Percentiles rank a stretch among this genome's conserved stretches.
phyloP scores from a whole-genome alignment of 2,329 filamentous ascomycete genomes.

The Clathrospora elynae region DNA sequence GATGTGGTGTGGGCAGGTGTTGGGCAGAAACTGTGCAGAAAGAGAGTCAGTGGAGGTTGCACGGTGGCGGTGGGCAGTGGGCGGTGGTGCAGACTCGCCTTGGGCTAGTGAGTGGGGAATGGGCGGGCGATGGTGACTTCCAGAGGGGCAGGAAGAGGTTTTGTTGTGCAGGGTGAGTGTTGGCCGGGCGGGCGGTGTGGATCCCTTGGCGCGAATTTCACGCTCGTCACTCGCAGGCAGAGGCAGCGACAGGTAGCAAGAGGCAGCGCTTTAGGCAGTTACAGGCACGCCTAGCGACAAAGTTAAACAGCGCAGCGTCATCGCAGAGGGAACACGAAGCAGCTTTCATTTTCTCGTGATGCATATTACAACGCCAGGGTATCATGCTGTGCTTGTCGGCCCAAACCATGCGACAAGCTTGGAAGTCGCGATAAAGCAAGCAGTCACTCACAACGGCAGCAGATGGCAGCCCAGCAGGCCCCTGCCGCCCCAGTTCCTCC shows the following conservation, averaged over 20 bases:
- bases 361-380: constrained; percentile 39
- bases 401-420: constrained; percentile 46
- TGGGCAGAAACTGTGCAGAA: constrained; percentile 33
- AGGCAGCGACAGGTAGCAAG: too few relatives aligned
- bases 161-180: constrained; percentile 41
- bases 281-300: constrained; percentile 21
- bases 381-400: constrained; percentile 44
- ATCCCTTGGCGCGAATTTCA: constrained; percentile 27
- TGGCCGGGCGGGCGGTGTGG: constrained; percentile 38
- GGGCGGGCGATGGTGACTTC: constrained; percentile 27
- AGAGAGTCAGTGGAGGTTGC: constrained; percentile 26
- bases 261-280: constrained; percentile 32
- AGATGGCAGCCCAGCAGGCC: constrained; percentile 91
- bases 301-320: constrained; percentile 2
- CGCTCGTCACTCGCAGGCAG: too few relatives aligned
- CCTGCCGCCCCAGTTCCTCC: constrained; percentile 84
- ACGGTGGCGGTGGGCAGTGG: constrained; percentile 13
- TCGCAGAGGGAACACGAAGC: neutral
- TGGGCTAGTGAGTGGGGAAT: constrained; percentile 36
- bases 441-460: constrained; percentile 68
- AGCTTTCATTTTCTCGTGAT: constrained; percentile 5
- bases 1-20: constrained; percentile 23
- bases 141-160: constrained; percentile 45
- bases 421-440: too few relatives aligned
- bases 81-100: constrained; percentile 30